A percentile compares a stretch with the other conserved stretches of the same genome.
Evolutionary conservation across 176 grass and related monocot species (phyloP).

Genomic region (Oryza officinalis): DNA sequence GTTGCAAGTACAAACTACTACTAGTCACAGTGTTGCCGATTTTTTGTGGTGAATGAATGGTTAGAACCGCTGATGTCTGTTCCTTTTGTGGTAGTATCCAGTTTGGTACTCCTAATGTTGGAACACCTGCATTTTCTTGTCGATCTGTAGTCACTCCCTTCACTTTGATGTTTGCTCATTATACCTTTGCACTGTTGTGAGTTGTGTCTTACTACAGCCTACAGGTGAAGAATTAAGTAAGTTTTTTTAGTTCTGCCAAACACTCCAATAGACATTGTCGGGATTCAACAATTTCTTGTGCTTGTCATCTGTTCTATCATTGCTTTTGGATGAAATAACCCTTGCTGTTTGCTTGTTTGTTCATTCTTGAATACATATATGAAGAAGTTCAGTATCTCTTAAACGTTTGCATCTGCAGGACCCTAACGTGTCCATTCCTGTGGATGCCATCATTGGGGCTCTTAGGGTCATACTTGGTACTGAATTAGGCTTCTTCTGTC

Average conservation of each 20-base stretch:
- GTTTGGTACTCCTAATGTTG: not conserved
- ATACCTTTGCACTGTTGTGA: not conserved
- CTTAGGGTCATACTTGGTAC: constrained; percentile 80
- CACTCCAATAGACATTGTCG: not conserved
- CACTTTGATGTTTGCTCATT: not conserved
- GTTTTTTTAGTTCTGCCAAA: not conserved
- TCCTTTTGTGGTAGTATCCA: not conserved
- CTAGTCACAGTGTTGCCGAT: not conserved
- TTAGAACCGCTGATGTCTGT: not conserved
- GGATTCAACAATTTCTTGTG: not conserved
- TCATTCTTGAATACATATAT: not conserved
- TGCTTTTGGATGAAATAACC: not conserved
- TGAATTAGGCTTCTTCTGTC: constrained; percentile 32
- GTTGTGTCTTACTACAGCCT: not conserved
- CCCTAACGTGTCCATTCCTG: constrained; percentile 45
- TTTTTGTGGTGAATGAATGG: not conserved
- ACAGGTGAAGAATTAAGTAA: not conserved
- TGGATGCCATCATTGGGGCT: constrained; percentile 61
- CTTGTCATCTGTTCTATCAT: not conserved
- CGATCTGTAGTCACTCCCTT: not conserved
- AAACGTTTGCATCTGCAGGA: constrained; percentile 57
- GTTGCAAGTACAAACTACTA: not conserved
- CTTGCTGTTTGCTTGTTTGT: not conserved
- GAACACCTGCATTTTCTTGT: not conserved
- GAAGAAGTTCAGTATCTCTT: constrained; percentile 13